Evolutionary conservation across 2,329 filamentous ascomycete genomes (phyloP).

Genomic region (Emergomyces pasteurianus): DNA sequence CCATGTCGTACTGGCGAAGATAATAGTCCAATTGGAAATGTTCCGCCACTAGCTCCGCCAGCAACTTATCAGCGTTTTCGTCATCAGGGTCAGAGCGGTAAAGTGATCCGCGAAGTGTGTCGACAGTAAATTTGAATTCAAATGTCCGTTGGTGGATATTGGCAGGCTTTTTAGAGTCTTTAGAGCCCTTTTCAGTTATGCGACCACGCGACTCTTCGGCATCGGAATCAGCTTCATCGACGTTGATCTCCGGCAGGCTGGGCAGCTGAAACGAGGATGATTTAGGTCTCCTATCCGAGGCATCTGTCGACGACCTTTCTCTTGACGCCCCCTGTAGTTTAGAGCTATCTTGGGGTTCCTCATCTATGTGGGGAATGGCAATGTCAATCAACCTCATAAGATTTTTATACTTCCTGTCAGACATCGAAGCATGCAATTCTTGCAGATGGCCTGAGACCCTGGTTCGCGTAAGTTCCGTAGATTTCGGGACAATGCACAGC

Average conservation of each 20-base stretch:
- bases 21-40: conserved; percentile 80
- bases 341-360: conserved; percentile 28
- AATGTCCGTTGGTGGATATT: conserved; percentile 83
- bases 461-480: conserved; percentile 82
- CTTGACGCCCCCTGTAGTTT: conserved; percentile 23
- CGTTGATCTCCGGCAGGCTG: conserved; percentile 59
- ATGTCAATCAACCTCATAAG: conserved; percentile 95
- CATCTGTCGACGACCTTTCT: conserved; percentile 27
- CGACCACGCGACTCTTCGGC: conserved; percentile 41
- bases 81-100: conserved; percentile 75
- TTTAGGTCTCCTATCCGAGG: conserved; percentile 35
- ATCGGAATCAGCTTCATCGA: conserved; percentile 53
- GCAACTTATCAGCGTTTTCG: conserved; percentile 60
- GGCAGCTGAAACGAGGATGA: conserved; percentile 64
- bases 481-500: conserved; percentile 91
- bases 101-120: conserved; percentile 83
- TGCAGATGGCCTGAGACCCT: conserved; percentile 85
- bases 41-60: conserved; percentile 86
- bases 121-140: conserved; percentile 93
- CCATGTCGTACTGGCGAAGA: conserved; percentile 82
- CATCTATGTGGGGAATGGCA: conserved; percentile 72
- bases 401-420: conserved; percentile 92
- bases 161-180: conserved; percentile 38
- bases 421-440: conserved; percentile 80
- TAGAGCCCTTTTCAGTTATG: conserved; percentile 19